Evolutionary conservation across 2,329 filamentous ascomycete species (phyloP).

Genomic region (Clonostachys chloroleuca): DNA sequence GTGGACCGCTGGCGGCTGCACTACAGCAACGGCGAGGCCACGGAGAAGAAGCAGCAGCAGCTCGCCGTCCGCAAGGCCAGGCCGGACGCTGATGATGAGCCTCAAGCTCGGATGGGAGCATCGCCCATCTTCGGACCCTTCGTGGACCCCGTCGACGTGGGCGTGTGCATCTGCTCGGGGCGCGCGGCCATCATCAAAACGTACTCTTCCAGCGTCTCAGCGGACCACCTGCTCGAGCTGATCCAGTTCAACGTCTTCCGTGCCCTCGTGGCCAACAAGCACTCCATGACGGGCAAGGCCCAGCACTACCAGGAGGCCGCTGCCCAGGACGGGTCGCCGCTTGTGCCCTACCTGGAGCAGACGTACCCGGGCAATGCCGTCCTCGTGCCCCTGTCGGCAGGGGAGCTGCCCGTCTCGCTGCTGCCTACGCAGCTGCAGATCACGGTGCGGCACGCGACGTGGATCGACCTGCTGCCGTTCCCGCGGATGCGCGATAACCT

Average conservation of each 20-base stretch:
- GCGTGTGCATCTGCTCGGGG: too few species aligned
- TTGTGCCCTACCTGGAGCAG: background rate
- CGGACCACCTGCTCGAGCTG: background rate
- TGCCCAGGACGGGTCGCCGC: background rate
- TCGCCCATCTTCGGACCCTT: too few species aligned
- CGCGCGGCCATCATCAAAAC: too few species aligned
- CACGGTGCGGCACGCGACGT: conserved; percentile 26
- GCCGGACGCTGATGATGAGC: too few species aligned
- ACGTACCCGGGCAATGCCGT: background rate
- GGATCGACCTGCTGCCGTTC: conserved; percentile 34
- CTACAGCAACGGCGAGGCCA: background rate
- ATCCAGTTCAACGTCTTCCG: background rate
- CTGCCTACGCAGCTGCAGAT: conserved; percentile 31
- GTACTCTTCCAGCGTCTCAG: too few species aligned
- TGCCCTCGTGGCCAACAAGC: background rate
- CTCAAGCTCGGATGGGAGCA: too few species aligned
- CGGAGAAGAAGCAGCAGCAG: background rate
- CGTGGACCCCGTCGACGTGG: too few species aligned
- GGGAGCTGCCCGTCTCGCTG: conserved; percentile 8
- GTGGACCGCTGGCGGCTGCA: background rate
- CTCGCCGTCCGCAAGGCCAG: background rate
- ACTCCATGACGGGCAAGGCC: background rate
- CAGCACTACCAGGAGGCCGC: background rate
- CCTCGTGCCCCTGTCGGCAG: background rate
- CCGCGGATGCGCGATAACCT: conserved; percentile 30